A percentile compares a stretch with the other conserved stretches of the same genome.
Evolutionary conservation across 352 stramenopile species (phyloP).

Genomic region (Globisporangium radiosum): DNA sequence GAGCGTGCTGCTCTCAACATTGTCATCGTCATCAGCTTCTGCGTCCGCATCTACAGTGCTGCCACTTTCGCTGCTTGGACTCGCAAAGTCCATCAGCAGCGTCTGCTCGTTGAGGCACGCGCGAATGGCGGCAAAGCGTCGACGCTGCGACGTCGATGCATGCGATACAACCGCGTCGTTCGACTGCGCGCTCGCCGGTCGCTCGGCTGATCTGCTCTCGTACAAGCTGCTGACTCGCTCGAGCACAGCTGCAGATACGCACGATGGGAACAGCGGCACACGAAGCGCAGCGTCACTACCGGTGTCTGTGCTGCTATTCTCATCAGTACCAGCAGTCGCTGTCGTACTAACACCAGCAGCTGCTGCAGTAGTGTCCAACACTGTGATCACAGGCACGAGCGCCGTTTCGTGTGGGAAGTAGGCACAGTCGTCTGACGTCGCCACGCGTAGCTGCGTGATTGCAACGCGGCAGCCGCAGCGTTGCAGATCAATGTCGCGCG

Average conservation of each 20-base stretch:
- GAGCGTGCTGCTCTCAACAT: not conserved
- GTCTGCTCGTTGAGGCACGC: slow-evolving; percentile 9
- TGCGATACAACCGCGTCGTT: not conserved
- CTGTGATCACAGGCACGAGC: slow-evolving; percentile 58
- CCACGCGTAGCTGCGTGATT: slow-evolving; percentile 26
- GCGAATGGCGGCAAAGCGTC: slow-evolving; percentile 12
- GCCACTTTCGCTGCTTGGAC: not conserved
- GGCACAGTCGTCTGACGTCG: slow-evolving; percentile 34
- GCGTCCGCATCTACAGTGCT: too few species aligned
- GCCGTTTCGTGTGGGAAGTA: slow-evolving; percentile 63
- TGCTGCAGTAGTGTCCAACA: slow-evolving; percentile 25
- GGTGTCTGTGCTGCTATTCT: not conserved
- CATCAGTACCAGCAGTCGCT: too few species aligned
- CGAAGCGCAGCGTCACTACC: not conserved
- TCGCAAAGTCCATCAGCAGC: not conserved
- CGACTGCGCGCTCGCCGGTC: not conserved
- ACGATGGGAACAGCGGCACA: not conserved
- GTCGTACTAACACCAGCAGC: too few species aligned
- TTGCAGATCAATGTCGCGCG: slow-evolving; percentile 37
- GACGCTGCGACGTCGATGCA: not conserved
- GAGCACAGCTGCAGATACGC: not conserved
- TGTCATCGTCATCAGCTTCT: not conserved
- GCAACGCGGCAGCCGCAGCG: slow-evolving; percentile 33
- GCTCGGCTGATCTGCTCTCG: too few species aligned
- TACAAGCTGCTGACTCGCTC: not conserved